These are phyloP conservation scores for Quercus ilex DNA, from an alignment of 306 rosid genomes.

Conservation along the genomic window DNA sequence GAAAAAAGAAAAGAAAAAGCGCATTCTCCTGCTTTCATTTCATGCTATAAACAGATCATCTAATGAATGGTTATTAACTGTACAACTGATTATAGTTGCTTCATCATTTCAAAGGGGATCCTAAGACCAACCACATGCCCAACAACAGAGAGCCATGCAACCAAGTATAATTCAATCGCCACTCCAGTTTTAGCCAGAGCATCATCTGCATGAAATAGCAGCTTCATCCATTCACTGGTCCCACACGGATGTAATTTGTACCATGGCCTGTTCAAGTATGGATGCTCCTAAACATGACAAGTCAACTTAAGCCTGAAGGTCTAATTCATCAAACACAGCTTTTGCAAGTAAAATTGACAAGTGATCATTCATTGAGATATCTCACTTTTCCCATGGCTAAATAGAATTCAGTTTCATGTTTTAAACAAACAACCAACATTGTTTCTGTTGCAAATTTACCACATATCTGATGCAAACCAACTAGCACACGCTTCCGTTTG, in stretches of 20 bases:
- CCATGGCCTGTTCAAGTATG: conserved; percentile 83
- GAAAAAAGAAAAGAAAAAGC: too few relatives aligned
- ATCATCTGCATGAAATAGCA: conserved; percentile 42
- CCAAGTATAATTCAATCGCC: conserved; percentile 43
- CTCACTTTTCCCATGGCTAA: not conserved
- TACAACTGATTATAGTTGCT: not conserved
- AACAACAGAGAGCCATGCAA: conserved; percentile 79
- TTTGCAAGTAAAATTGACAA: not conserved
- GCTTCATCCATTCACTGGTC: conserved; percentile 86
- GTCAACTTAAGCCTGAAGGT: not conserved
- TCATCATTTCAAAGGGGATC: conserved; percentile 52
- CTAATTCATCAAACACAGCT: not conserved
- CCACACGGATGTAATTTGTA: conserved; percentile 92
- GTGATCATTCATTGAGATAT: not conserved
- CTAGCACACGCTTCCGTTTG: not conserved
- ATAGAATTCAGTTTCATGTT: not conserved
- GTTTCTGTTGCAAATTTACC: not conserved
- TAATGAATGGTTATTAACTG: conserved; percentile 1
- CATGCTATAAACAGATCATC: too few relatives aligned
- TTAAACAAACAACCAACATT: not conserved
- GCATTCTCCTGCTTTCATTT: too few relatives aligned
- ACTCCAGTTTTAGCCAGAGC: conserved; percentile 31
- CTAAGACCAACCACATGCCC: conserved; percentile 80
- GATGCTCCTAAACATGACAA: conserved; percentile 63
- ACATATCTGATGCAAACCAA: too few relatives aligned